Evolutionary conservation across 139 green algal species (phyloP).

Genomic region (Pleodorina starrii): DNA sequence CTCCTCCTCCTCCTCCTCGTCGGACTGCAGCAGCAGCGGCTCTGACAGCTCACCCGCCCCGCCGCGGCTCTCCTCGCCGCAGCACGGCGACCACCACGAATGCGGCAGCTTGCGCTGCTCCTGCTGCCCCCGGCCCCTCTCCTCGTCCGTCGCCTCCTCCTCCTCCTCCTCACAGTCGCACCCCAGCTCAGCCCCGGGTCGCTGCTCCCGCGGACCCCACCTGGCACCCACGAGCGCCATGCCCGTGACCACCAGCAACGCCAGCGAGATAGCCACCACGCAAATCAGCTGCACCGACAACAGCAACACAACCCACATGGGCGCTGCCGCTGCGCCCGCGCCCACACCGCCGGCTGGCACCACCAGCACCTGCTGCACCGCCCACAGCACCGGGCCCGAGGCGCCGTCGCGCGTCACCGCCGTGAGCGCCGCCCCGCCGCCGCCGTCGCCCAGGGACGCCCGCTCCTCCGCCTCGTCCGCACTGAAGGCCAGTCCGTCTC

Average conservation of each 20-base stretch:
- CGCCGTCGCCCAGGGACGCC: not conserved
- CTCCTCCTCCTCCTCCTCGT: not conserved
- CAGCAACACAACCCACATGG: not conserved
- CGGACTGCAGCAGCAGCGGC: constrained; percentile 22
- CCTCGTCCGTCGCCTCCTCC: not conserved
- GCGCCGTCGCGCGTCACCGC: not conserved
- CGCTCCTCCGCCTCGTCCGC: not conserved
- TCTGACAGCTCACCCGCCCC: not conserved
- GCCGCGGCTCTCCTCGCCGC: not conserved
- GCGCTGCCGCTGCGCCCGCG: not conserved
- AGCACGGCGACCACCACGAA: not conserved
- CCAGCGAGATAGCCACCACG: not conserved
- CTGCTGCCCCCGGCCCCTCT: not conserved
- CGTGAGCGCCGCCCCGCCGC: not conserved
- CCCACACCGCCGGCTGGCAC: not conserved
- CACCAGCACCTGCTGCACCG: not conserved
- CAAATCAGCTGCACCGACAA: not conserved
- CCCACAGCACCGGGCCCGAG: not conserved
- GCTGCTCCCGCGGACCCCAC: not conserved
- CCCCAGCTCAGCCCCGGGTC: not conserved
- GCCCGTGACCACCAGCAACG: not conserved
- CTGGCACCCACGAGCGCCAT: not conserved
- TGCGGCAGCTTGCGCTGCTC: not conserved
- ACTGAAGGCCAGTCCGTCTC: not conserved
- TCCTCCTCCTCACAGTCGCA: not conserved